Percentiles rank a stretch among this genome's conserved stretches.
These are phyloP conservation scores for Mangifera indica DNA, from an alignment of 345 rosid genomes.

Conservation along the genomic window DNA sequence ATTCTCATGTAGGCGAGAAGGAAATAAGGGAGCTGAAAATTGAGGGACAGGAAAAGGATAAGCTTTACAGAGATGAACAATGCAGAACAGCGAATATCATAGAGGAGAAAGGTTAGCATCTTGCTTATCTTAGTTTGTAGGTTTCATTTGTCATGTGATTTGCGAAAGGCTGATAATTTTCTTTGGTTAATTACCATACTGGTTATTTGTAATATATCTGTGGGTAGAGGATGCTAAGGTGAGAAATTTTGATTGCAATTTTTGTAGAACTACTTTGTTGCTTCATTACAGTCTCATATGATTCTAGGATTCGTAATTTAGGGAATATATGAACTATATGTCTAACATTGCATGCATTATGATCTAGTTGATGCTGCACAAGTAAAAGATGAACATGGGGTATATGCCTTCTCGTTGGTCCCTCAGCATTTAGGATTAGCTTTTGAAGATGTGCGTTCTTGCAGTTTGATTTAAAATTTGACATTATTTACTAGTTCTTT, in stretches of 20 bases:
- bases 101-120: conserved; percentile 60
- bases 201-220: neutral
- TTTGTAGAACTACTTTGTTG: neutral
- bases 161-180: conserved; percentile 1
- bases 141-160: conserved; percentile 15
- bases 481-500: neutral
- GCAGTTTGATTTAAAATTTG: neutral
- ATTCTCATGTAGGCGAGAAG: conserved; percentile 53
- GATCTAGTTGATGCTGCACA: neutral
- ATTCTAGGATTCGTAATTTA: neutral
- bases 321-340: conserved; percentile 12
- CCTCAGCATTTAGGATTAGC: neutral
- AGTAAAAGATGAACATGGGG: neutral
- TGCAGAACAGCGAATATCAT: conserved; percentile 44
- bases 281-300: conserved; percentile 2
- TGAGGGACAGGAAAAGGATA: conserved; percentile 56
- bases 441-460: neutral
- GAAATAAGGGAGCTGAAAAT: conserved; percentile 60
- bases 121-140: conserved; percentile 8
- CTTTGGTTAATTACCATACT: conserved; percentile 3
- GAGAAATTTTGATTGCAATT: neutral
- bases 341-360: neutral
- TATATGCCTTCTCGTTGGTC: conserved; percentile 7
- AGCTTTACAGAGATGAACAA: conserved; percentile 45
- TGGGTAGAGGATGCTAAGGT: neutral